Evolutionary conservation across 352 stramenopile genomes (phyloP).

Genomic region (Albugo candida): DNA sequence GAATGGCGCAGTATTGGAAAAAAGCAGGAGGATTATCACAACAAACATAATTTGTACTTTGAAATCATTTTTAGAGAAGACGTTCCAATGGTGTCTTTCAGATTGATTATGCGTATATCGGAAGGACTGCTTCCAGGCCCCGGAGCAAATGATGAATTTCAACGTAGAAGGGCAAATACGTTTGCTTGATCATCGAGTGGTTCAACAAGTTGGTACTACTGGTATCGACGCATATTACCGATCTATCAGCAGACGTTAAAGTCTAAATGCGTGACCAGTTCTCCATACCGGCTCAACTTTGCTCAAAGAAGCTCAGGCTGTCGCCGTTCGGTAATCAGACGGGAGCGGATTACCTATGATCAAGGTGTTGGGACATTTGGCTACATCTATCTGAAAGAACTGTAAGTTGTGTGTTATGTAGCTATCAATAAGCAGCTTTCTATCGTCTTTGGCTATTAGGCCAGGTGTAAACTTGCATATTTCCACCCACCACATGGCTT

Average conservation of each 20-base stretch:
- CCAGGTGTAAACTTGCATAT: no score
- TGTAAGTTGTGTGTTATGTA: conserved; percentile 17
- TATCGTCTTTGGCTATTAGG: conserved; percentile 50
- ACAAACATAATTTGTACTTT: conserved; percentile 32
- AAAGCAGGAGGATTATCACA: conserved; percentile 35
- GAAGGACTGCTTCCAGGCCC: conserved; percentile 20
- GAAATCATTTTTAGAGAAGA: background rate
- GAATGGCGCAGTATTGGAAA: conserved; percentile 53
- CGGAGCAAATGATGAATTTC: conserved; percentile 33
- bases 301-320: conserved; percentile 38
- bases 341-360: conserved; percentile 47
- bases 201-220: background rate
- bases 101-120: conserved; percentile 26
- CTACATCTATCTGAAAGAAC: conserved; percentile 47
- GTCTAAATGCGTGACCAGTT: conserved; percentile 61
- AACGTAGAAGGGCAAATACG: conserved; percentile 42
- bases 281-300: conserved; percentile 62
- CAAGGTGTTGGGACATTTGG: conserved; percentile 55
- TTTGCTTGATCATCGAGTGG: background rate
- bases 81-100: conserved; percentile 4
- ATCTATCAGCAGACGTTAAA: conserved; percentile 43
- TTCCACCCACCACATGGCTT: no score
- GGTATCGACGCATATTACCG: conserved; percentile 10
- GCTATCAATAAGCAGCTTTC: conserved; percentile 49
- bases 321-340: conserved; percentile 24